Percentiles rank a stretch among this genome's conserved stretches.
Evolutionary conservation across 2,329 filamentous ascomycete genomes (phyloP).

Genomic region (Fusarium coicis): DNA sequence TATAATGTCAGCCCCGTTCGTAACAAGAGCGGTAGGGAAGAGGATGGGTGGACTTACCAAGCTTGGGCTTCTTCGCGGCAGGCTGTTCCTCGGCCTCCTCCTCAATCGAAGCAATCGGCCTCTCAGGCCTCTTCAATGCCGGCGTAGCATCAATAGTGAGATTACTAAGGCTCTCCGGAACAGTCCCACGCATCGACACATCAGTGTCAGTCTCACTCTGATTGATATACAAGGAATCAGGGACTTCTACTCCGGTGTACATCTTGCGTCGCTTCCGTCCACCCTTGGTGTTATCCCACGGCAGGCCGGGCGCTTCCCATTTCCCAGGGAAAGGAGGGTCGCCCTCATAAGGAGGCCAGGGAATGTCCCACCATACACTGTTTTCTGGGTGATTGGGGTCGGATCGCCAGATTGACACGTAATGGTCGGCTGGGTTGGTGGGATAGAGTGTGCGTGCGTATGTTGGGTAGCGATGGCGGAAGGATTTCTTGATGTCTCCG

Average conservation of each 20-base stretch:
- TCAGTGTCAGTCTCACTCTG: slow-evolving; percentile 34
- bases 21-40: no score
- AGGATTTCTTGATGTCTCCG: slow-evolving; percentile 36
- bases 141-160: slow-evolving; percentile 4
- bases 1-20: not conserved
- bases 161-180: slow-evolving; percentile 21
- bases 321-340: slow-evolving; percentile 34
- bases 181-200: slow-evolving; percentile 33
- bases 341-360: slow-evolving; percentile 45
- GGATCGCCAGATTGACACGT: slow-evolving; percentile 41
- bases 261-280: not conserved
- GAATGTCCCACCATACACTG: slow-evolving; percentile 37
- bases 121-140: not conserved
- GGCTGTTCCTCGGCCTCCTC: slow-evolving; percentile 9
- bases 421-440: slow-evolving; percentile 17
- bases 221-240: slow-evolving; percentile 36
- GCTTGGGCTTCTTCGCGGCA: slow-evolving; percentile 26
- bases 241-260: not conserved
- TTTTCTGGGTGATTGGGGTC: slow-evolving; percentile 50
- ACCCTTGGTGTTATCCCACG: not conserved
- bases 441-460: slow-evolving; percentile 48
- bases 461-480: slow-evolving; percentile 39
- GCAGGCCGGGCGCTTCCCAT: slow-evolving; percentile 30
- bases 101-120: not conserved
- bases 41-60: not conserved